These are phyloP conservation scores for Boletus reticuloceps DNA, from an alignment of 768 basidiomycete species.

Conservation along the genomic window DNA sequence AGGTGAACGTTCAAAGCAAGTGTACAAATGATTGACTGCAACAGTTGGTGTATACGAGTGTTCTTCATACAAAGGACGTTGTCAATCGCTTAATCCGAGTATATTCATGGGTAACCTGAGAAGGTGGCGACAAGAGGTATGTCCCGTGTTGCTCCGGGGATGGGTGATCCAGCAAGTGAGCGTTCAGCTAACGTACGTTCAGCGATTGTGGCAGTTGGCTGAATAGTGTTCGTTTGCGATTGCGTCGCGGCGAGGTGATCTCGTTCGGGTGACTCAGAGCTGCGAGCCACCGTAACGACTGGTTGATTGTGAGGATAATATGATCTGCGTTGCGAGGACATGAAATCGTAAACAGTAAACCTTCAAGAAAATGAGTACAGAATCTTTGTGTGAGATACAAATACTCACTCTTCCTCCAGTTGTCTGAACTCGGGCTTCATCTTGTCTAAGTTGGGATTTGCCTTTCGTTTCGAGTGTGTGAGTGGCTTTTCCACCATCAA, in stretches of 20 bases:
- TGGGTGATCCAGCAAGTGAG: constrained; percentile 41
- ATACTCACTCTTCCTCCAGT: constrained; percentile 85
- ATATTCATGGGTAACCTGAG: constrained; percentile 14
- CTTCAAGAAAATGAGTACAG: constrained; percentile 39
- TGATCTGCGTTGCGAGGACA: constrained; percentile 65
- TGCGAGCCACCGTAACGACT: constrained; percentile 33
- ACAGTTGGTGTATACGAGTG: constrained; percentile 1
- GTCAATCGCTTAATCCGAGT: background rate
- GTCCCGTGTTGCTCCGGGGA: constrained; percentile 28
- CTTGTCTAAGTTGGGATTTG: constrained; percentile 78
- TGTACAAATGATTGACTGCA: constrained; percentile 8
- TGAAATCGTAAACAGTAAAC: constrained; percentile 89
- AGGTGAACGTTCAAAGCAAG: background rate
- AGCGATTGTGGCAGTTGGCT: constrained; percentile 42
- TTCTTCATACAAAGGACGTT: background rate
- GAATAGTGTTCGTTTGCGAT: constrained; percentile 39
- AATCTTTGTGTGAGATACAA: background rate
- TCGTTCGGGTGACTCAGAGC: constrained; percentile 26
- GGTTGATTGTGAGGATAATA: constrained; percentile 89
- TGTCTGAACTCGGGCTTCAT: constrained; percentile 90
- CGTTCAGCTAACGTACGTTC: constrained; percentile 41
- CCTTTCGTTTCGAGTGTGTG: constrained; percentile 90
- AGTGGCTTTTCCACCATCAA: constrained; percentile 98
- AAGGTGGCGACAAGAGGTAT: constrained; percentile 37
- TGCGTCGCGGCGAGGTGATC: constrained; percentile 29